A percentile compares a stretch with the other conserved stretches of the same genome.
Evolutionary conservation across 2,329 filamentous ascomycete species (phyloP).

Genomic region (Diaporthe sp.): DNA sequence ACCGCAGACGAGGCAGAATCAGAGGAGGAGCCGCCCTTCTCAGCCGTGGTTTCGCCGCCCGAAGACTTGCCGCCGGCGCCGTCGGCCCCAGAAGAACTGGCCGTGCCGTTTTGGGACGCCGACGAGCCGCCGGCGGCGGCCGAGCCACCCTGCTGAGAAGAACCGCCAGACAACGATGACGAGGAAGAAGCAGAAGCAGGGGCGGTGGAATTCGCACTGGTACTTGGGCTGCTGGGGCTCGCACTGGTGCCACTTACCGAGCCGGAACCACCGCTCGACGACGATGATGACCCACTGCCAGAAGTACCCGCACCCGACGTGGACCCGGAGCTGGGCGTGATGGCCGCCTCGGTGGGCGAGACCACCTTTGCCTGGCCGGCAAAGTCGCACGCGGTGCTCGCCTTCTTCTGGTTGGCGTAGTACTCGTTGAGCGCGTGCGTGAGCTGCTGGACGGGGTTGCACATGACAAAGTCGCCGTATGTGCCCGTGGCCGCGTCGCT

Average conservation of each 20-base stretch:
- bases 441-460: conserved; percentile 77
- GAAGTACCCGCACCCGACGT: background rate
- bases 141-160: conserved; percentile 31
- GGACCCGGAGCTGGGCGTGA: conserved; percentile 5
- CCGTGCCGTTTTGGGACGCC: background rate
- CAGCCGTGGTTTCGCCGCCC: conserved; percentile 11
- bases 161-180: conserved; percentile 1
- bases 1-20: conserved; percentile 3
- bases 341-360: conserved; percentile 23
- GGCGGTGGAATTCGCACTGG: conserved; percentile 3
- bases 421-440: conserved; percentile 81
- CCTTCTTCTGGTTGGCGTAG: conserved; percentile 70
- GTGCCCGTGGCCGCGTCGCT: conserved; percentile 75
- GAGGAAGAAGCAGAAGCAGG: background rate
- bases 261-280: conserved; percentile 10
- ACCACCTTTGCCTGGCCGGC: conserved; percentile 68
- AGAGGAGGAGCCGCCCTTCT: conserved; percentile 21
- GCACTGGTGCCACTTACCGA: conserved; percentile 32
- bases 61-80: conserved; percentile 14
- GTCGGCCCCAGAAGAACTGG: background rate
- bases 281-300: background rate
- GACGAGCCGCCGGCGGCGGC: conserved; percentile 10
- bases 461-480: conserved; percentile 86
- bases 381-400: conserved; percentile 77
- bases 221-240: conserved; percentile 24